Percentiles rank a stretch among this genome's conserved stretches.
Evolutionary conservation across 1,284 basidiomycete genomes (phyloP).

Genomic region (Thecaphora frezii): DNA sequence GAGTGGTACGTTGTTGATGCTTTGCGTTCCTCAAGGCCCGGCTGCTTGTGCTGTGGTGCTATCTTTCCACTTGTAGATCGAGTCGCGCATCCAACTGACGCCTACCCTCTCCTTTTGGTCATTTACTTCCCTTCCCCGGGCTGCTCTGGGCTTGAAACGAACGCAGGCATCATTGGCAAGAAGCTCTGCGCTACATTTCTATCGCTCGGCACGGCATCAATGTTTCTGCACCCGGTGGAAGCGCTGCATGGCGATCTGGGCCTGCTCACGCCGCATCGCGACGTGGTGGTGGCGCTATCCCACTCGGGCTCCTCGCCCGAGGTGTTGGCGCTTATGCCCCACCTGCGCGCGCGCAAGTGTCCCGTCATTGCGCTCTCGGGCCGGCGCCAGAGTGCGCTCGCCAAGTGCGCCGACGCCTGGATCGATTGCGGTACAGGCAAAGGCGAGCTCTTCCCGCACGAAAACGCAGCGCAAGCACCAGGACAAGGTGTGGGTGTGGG

Average conservation of each 20-base stretch:
- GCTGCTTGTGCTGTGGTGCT: too few relatives aligned
- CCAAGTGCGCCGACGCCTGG: constrained; percentile 55
- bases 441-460: constrained; percentile 48
- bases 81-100: too few relatives aligned
- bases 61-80: too few relatives aligned
- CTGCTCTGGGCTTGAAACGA: too few relatives aligned
- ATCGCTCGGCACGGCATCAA: constrained; percentile 58
- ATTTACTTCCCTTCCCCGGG: too few relatives aligned
- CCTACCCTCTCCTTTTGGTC: too few relatives aligned
- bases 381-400: constrained; percentile 53
- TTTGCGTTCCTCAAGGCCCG: too few relatives aligned
- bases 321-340: constrained; percentile 56
- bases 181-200: constrained; percentile 50
- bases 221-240: constrained; percentile 60
- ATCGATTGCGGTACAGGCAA: constrained; percentile 52
- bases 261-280: constrained; percentile 52
- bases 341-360: constrained; percentile 51
- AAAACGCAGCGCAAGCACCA: constrained; percentile 1
- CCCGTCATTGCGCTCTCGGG: constrained; percentile 58
- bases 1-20: constrained; percentile 38
- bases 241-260: constrained; percentile 61
- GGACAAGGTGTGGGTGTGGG: too few relatives aligned
- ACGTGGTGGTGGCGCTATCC: constrained; percentile 59
- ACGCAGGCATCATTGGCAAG: constrained; percentile 43
- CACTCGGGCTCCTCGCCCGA: constrained; percentile 60